These are phyloP conservation scores for Paramecium octaurelia DNA, from an alignment of 73 alveolate genomes.

Conservation along the genomic window DNA sequence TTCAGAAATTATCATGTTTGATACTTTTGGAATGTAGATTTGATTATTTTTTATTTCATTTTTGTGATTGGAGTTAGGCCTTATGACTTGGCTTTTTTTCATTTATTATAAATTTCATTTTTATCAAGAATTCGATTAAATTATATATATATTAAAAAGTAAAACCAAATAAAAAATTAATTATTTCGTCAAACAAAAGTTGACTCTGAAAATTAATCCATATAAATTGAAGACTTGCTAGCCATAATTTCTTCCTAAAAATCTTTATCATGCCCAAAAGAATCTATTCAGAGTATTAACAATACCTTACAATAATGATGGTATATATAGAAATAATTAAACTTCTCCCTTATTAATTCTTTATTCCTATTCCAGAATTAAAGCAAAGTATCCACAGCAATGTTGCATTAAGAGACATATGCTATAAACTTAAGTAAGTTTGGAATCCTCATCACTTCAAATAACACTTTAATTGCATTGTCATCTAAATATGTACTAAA, in stretches of 20 bases:
- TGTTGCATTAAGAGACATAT: background rate
- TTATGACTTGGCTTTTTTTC: background rate
- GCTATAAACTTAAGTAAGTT: background rate
- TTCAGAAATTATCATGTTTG: background rate
- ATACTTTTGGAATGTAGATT: background rate
- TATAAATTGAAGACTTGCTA: background rate
- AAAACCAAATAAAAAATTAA: background rate
- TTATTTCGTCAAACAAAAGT: background rate
- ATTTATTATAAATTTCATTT: background rate
- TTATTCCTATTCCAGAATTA: background rate
- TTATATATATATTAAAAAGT: background rate
- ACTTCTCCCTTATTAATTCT: background rate
- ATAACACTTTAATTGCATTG: background rate
- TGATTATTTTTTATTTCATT: background rate
- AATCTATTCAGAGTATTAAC: background rate
- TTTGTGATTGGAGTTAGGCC: constrained; percentile 20
- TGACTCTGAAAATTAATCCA: background rate
- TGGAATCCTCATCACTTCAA: background rate
- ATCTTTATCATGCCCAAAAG: background rate
- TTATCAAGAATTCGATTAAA: background rate
- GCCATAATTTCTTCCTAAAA: background rate
- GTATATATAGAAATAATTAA: background rate
- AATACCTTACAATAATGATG: background rate
- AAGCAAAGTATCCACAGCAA: background rate
- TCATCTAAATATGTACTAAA: background rate